Evolutionary conservation across 805 yeast species (phyloP).

Genomic region (Candida suzukii): DNA sequence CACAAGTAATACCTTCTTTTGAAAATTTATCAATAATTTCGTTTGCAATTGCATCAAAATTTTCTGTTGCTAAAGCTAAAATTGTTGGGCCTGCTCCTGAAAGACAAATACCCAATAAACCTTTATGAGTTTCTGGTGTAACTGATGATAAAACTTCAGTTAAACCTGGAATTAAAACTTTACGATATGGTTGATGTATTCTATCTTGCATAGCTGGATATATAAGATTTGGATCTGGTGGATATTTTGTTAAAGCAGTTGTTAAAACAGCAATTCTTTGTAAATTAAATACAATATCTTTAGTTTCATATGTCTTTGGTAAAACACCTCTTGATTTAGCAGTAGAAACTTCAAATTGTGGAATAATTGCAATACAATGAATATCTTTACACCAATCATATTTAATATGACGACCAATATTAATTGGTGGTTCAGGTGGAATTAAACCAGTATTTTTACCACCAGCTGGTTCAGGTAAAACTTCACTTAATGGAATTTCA

Average conservation of each 20-base stretch:
- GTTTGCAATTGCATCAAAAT: slow-evolving; percentile 75
- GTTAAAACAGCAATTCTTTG: slow-evolving; percentile 92
- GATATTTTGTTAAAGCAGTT: slow-evolving; percentile 78
- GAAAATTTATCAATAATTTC: slow-evolving; percentile 67
- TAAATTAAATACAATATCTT: slow-evolving; percentile 84
- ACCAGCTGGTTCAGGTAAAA: slow-evolving; percentile 72
- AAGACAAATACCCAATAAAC: slow-evolving; percentile 87
- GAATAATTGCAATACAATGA: slow-evolving; percentile 86
- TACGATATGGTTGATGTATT: slow-evolving; percentile 95
- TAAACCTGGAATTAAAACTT: slow-evolving; percentile 86
- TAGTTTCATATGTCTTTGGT: slow-evolving; percentile 69
- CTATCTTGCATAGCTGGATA: slow-evolving; percentile 96
- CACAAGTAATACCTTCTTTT: slow-evolving; percentile 58
- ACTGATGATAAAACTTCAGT: slow-evolving; percentile 71
- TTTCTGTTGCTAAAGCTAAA: slow-evolving; percentile 83
- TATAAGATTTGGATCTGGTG: slow-evolving; percentile 77
- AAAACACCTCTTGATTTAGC: slow-evolving; percentile 87
- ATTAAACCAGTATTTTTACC: slow-evolving; percentile 61
- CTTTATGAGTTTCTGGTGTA: slow-evolving; percentile 76
- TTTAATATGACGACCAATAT: slow-evolving; percentile 83
- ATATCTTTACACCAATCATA: slow-evolving; percentile 78
- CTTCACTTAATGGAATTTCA: slow-evolving; percentile 79
- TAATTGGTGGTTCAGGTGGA: slow-evolving; percentile 77
- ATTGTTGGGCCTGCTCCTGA: slow-evolving; percentile 99
- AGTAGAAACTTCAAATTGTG: slow-evolving; percentile 90